Evolutionary conservation across 495 filamentous ascomycete species (phyloP).

Genomic region (Penicillium lividum): DNA sequence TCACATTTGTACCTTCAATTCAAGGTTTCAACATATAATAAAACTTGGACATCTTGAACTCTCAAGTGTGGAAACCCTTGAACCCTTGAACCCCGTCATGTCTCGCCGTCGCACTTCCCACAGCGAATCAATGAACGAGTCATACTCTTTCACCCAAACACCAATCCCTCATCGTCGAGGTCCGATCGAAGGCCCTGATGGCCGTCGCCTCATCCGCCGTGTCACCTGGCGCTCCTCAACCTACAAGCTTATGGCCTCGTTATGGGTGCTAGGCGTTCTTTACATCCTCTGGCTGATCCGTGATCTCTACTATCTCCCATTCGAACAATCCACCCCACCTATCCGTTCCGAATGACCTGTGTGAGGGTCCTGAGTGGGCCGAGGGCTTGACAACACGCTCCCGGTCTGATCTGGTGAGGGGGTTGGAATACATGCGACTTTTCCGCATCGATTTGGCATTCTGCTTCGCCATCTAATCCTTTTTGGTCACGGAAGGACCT

Average conservation of each 20-base stretch:
- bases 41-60: no score
- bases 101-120: constrained; percentile 47
- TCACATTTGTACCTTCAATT: no score
- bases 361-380: not conserved
- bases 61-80: no score
- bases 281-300: constrained; percentile 52
- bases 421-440: not conserved
- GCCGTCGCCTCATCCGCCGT: constrained; percentile 46
- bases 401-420: not conserved
- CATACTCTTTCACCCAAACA: constrained; percentile 38
- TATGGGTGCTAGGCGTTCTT: constrained; percentile 48
- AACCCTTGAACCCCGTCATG: constrained; percentile 23
- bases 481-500: not conserved
- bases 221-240: constrained; percentile 54
- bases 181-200: constrained; percentile 49
- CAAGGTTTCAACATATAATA: no score
- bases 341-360: not conserved
- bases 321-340: constrained; percentile 13
- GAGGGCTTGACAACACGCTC: not conserved
- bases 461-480: not conserved
- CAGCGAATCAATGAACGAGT: constrained; percentile 44
- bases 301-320: constrained; percentile 47
- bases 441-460: no score
- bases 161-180: constrained; percentile 30
- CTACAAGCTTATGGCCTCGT: constrained; percentile 50